Evolutionary conservation across 192 early-diverging fungal genomes (phyloP).

Genomic region (Linnemannia exigua): DNA sequence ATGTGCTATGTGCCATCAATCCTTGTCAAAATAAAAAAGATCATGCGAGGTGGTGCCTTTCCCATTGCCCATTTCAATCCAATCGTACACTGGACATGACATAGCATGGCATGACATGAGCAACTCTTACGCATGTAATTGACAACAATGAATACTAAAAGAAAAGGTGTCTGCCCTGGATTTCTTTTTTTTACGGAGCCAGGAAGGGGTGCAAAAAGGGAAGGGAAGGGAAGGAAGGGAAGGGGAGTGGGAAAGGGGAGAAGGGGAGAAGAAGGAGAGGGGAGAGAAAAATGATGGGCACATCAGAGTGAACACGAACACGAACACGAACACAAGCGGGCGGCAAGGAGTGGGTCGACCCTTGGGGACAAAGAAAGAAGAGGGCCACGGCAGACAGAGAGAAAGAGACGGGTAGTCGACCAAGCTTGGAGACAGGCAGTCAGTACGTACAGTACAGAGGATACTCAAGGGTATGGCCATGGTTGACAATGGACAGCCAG

Average conservation of each 20-base stretch:
- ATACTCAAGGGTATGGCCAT: background rate
- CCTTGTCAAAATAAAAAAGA: too few relatives aligned
- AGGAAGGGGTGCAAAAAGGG: background rate
- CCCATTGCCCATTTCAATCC: too few relatives aligned
- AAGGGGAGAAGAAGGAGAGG: background rate
- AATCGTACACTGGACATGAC: too few relatives aligned
- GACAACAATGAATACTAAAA: background rate
- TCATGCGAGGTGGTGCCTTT: too few relatives aligned
- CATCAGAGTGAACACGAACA: background rate
- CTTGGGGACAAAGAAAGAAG: background rate
- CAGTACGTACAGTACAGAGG: too few relatives aligned
- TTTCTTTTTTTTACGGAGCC: constrained; percentile 16
- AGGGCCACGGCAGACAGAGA: too few relatives aligned
- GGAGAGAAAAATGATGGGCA: too few relatives aligned
- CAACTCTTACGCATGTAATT: background rate
- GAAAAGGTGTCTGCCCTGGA: background rate
- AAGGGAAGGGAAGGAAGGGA: background rate
- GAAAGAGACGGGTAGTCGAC: too few relatives aligned
- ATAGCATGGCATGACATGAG: too few relatives aligned
- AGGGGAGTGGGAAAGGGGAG: background rate
- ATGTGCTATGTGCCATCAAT: too few relatives aligned
- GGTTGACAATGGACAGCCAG: background rate
- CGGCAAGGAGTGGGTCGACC: background rate
- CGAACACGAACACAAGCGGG: background rate
- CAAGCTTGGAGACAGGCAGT: background rate